Base-by-base conservation (phyloP, 2,329 filamentous ascomycete genomes). In the Chaetomium globosum region DNA sequence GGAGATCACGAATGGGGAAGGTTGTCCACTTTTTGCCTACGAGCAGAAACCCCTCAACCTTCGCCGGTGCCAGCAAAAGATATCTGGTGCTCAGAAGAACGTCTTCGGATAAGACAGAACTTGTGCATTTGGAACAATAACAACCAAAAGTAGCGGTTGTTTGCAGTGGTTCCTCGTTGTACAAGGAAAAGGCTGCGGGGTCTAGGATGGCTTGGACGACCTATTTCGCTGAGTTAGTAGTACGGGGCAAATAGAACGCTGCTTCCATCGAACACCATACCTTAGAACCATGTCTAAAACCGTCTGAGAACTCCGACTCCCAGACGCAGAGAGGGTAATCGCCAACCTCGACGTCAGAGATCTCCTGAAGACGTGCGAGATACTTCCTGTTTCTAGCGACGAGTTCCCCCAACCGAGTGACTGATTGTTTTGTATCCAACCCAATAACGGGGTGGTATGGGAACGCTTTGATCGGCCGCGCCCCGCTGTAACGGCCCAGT, bases 11-110 rank as follows among this genome's bases (percentile, higher is more conserved):
- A 16, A 62, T 39, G 21, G 39, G n/a, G 9, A 62, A 30, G 0
- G 39, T 16, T 6, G 39, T 21, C 60, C 60, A 56, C 19, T 36
- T 49, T 8, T 39, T 49, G 8, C 12, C 13, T n/a, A 23, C 7
- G 19, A 62, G 8, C 0, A 33, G 7, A 30, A 56, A 56, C 16
- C 52, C 60, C 13, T 51, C 52, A 2, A 49, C 28, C 7, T 8
- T 49, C 21, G 52, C 56, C n/a, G 60, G 60, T 9, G 39, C 26
- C 3, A 62, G 43, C 13, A 62, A 28, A 16, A 56, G n/a, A 26
- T 51, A 56, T 51, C 52, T 26, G 52, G 12, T 5, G 4, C 31
- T 56, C 1, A 1, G 16, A 43, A 49, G 26, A 21, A 62, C 5
- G 13, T n/a, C n/a, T 10, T 55, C n/a, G 2, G 28, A 2, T 4